Evolutionary conservation across 257 asterid genomes (phyloP), one percentile per base, ranked within the genome.

Genomic region (Ilex asprella): DNA sequence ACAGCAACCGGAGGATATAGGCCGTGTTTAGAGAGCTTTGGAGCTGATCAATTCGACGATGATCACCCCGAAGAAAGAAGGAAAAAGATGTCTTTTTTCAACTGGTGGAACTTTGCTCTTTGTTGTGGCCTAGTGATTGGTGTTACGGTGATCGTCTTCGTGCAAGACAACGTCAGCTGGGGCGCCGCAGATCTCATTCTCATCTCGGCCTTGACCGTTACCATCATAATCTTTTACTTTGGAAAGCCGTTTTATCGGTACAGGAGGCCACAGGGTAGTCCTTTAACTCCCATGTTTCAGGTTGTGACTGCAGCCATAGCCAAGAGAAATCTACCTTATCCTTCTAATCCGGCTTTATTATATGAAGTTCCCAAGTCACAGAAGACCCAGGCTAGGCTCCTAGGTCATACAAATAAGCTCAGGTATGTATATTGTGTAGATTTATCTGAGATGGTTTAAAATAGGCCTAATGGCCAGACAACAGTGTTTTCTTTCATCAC

Each of bases 11-110:
- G 57, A 16, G 57, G 57, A 53, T n/a, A 53, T 27, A 53, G 2
- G 30, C 57, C 57, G 5, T 53, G 57, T 27, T 21, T 53, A 16
- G 57, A 53, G 30, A 53, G 57, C 57, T 53, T 53, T 21, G 57
- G 57, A n/a, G 57, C 57, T 21, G 57, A 53, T 21, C 57, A 53
- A 53, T 53, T 53, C 5, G 57, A 53, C 57, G 57, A 53, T 10
- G 15, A 53, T 53, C 57, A 53, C 15, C 8, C 57, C 2, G 57
- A 53, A 6, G 57, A 53, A 21, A 53, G 57, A 27, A 15, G 11
- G 30, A 53, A 53, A 27, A 53, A 53, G 57, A 53, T 53, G 57
- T 53, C 57, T 53, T 53, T 1, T 14, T 53, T 53, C 57, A 53
- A 53, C 30, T 53, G 57, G 57, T 53, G 57, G 57, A 53, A 53